A percentile compares a stretch with the other conserved stretches of the same genome.
These are phyloP conservation scores for Aotearoamyces nothofagi DNA, from an alignment of 2,329 filamentous ascomycete species.

Conservation along the genomic window DNA sequence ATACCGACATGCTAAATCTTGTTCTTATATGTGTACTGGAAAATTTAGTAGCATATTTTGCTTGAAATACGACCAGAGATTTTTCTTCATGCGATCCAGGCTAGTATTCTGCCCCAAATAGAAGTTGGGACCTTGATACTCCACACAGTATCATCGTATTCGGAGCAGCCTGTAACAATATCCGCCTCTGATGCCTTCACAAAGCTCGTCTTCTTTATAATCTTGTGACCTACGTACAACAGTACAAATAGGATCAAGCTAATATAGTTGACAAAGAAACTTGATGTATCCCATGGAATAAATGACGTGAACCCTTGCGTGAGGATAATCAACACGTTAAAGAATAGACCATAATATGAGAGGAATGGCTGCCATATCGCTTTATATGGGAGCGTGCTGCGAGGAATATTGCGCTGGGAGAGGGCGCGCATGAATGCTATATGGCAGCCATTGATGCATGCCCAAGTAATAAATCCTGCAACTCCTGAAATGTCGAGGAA, in stretches of 20 bases:
- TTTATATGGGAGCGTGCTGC: slow-evolving; percentile 41
- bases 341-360: slow-evolving; percentile 49
- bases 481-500: slow-evolving; percentile 56
- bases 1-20: no score
- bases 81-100: slow-evolving; percentile 9
- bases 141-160: slow-evolving; percentile 21
- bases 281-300: slow-evolving; percentile 41
- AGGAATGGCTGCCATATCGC: slow-evolving; percentile 48
- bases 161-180: slow-evolving; percentile 24
- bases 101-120: slow-evolving; percentile 17
- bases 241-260: slow-evolving; percentile 48
- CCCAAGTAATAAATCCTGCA: slow-evolving; percentile 57
- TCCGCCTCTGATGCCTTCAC: slow-evolving; percentile 25
- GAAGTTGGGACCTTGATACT: slow-evolving; percentile 19
- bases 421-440: slow-evolving; percentile 50
- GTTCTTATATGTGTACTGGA: no score
- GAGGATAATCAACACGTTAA: slow-evolving; percentile 46
- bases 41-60: no score
- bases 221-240: slow-evolving; percentile 45
- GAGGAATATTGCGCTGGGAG: slow-evolving; percentile 36
- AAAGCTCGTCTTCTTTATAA: slow-evolving; percentile 20
- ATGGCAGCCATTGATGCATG: slow-evolving; percentile 48
- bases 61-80: no score
- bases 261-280: slow-evolving; percentile 50
- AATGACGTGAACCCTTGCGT: slow-evolving; percentile 58